Conservation (phyloP, 2,329 filamentous ascomycete genomes). For the Arthrobotrys iridis region DNA sequence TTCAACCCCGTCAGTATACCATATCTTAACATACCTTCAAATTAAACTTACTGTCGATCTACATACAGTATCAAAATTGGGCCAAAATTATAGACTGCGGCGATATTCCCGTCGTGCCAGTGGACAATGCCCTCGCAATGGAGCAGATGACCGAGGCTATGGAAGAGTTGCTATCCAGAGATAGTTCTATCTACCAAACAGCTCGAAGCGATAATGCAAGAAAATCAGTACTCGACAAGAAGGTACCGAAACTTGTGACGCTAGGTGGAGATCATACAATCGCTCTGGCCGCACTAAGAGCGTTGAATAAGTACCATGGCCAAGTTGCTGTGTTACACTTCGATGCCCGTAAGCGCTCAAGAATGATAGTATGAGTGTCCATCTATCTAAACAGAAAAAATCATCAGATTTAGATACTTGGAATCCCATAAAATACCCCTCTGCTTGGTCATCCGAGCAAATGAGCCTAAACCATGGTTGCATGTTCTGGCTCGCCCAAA, state of each 20-base stretch:
- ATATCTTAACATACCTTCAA: neutral
- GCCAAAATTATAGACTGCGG: constrained; percentile 86
- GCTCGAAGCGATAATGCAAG: constrained; percentile 1
- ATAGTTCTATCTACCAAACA: constrained; percentile 19
- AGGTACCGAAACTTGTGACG: constrained; percentile 70
- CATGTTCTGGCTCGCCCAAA: constrained; percentile 86
- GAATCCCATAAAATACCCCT: constrained; percentile 83
- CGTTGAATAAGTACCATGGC: constrained; percentile 71
- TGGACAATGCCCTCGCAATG: constrained; percentile 84
- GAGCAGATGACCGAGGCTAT: constrained; percentile 86
- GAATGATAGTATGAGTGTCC: neutral
- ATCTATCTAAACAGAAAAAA: neutral
- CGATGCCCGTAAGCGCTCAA: constrained; percentile 65
- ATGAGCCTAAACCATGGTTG: constrained; percentile 85
- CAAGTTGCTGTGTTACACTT: constrained; percentile 77
- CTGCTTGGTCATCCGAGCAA: constrained; percentile 76
- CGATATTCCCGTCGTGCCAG: constrained; percentile 85
- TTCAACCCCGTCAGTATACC: constrained; percentile 72
- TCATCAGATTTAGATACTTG: constrained; percentile 79
- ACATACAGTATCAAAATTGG: constrained; percentile 72
- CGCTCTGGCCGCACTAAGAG: constrained; percentile 74
- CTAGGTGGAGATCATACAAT: constrained; percentile 79
- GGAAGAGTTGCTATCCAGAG: constrained; percentile 68
- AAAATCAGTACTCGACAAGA: constrained; percentile 54
- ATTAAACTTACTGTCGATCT: neutral